Conservation (phyloP, 257 asterid genomes). For the Solanum piurae region DNA sequence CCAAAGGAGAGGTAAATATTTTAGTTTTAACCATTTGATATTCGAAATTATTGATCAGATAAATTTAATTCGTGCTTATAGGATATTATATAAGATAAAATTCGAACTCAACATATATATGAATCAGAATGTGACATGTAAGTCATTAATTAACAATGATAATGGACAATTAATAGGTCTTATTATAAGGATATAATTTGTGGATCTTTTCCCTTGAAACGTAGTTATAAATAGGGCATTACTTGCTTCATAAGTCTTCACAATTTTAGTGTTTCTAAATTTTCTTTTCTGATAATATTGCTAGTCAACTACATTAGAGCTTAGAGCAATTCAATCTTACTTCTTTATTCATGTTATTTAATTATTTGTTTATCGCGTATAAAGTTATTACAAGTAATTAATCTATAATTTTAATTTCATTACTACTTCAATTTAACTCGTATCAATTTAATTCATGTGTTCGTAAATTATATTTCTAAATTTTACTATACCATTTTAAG, state of each 20-base stretch:
- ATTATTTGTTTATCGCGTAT: background rate
- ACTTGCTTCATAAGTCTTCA: background rate
- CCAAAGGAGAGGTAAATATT: background rate
- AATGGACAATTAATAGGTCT: background rate
- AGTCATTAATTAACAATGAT: background rate
- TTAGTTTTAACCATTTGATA: background rate
- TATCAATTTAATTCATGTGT: background rate
- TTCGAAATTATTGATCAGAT: background rate
- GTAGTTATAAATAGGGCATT: background rate
- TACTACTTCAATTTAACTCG: background rate
- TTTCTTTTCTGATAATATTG: background rate
- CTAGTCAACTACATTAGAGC: background rate
- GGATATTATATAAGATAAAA: background rate
- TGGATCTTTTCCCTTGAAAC: background rate
- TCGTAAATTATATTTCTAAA: background rate
- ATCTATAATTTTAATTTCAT: background rate
- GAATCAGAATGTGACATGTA: background rate
- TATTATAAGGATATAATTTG: background rate
- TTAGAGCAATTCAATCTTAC: background rate
- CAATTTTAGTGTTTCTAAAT: background rate
- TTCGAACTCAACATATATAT: background rate
- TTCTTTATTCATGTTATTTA: background rate
- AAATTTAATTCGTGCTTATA: background rate
- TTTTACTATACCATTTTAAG: background rate
- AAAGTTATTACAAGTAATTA: background rate